Percentiles rank a stretch among this genome's conserved stretches.
phyloP scores from a whole-genome alignment of 1,139 yeast genomes.

The Pichia cactophila region DNA sequence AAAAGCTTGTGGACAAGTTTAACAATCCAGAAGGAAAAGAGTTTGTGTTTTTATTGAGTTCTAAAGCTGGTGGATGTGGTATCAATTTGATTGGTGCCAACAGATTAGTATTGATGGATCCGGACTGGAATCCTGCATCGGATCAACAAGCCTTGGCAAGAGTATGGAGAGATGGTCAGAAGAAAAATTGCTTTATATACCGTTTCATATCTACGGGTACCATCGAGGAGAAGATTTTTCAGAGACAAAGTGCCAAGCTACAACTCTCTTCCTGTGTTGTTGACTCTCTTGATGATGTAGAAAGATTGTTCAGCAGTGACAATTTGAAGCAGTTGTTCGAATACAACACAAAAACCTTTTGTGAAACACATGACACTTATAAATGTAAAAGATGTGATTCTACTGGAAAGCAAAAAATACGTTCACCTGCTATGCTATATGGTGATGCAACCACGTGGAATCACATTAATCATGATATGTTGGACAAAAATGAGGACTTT shows the following conservation, averaged over 20 bases:
- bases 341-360: constrained; percentile 57
- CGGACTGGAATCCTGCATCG: constrained; percentile 99
- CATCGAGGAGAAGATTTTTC: constrained; percentile 93
- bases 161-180: constrained; percentile 99
- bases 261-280: constrained; percentile 93
- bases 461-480: constrained; percentile 61
- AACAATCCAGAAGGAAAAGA: constrained; percentile 87
- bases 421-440: constrained; percentile 83
- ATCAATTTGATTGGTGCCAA: constrained; percentile 95
- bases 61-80: constrained; percentile 99
- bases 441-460: constrained; percentile 99
- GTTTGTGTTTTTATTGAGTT: constrained; percentile 79
- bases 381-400: constrained; percentile 71
- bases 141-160: constrained; percentile 98
- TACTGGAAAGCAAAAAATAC: constrained; percentile 54
- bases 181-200: constrained; percentile 91
- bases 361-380: constrained; percentile 92
- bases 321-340: constrained; percentile 69
- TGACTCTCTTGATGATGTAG: constrained; percentile 94
- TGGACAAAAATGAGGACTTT: constrained; percentile 65
- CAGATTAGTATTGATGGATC: constrained; percentile 79
- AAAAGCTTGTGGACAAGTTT: constrained; percentile 82
- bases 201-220: constrained; percentile 92
- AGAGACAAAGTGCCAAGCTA: constrained; percentile 93
- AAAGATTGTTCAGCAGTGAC: constrained; percentile 80